These are phyloP conservation scores for Cystofilobasidium ferigula DNA, from an alignment of 768 basidiomycete species.

Conservation along the genomic window DNA sequence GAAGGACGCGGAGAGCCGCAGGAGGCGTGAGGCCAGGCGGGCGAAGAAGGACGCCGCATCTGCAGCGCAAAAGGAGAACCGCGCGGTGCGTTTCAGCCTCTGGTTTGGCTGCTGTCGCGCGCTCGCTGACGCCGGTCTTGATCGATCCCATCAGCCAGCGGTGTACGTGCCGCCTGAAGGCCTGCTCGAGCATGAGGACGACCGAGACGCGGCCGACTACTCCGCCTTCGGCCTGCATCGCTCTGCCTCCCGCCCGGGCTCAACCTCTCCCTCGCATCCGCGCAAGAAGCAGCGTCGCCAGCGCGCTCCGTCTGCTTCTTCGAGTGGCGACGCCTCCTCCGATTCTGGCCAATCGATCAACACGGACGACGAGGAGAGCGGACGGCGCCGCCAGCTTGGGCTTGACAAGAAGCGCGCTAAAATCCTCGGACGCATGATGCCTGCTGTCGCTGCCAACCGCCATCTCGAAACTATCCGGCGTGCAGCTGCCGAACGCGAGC, in stretches of 20 bases:
- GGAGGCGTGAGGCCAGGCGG: too few species aligned
- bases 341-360: neutral
- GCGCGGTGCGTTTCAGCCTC: neutral
- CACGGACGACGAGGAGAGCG: neutral
- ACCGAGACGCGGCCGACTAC: neutral
- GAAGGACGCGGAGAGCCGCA: neutral
- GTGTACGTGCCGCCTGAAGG: neutral
- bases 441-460: conserved; percentile 8
- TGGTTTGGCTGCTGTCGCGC: too few species aligned
- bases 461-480: neutral
- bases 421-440: conserved; percentile 17
- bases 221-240: neutral
- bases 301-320: neutral
- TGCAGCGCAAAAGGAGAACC: neutral
- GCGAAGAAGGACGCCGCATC: neutral
- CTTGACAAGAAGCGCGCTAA: conserved; percentile 4
- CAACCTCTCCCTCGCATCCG: neutral
- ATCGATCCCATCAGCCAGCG: neutral
- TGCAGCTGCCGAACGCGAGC: neutral
- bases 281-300: neutral
- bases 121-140: too few species aligned
- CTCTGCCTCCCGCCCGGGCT: neutral
- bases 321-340: neutral
- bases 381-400: neutral
- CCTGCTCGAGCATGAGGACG: neutral